These are phyloP conservation scores for Talaromyces albobiverticillius DNA, from an alignment of 2,329 filamentous ascomycete genomes.

Conservation along the genomic window DNA sequence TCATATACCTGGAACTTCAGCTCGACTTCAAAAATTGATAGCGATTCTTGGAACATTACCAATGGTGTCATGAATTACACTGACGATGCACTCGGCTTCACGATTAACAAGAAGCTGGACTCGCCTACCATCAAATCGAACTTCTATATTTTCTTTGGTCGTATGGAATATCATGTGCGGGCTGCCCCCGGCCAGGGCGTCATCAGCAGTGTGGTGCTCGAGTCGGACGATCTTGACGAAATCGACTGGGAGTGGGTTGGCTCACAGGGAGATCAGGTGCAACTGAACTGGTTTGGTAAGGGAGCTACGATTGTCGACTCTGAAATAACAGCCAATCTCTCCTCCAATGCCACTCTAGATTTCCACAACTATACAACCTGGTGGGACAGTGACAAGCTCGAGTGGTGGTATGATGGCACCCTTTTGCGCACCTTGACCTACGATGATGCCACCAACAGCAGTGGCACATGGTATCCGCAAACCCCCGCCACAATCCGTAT, in stretches of 20 bases:
- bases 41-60: conserved; percentile 63
- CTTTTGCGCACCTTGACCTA: conserved; percentile 61
- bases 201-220: conserved; percentile 76
- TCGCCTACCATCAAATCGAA: conserved; percentile 75
- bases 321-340: conserved; percentile 68
- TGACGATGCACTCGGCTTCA: conserved; percentile 66
- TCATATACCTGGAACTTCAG: conserved; percentile 65
- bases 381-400: conserved; percentile 63
- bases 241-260: conserved; percentile 65
- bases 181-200: conserved; percentile 72
- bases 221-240: conserved; percentile 82
- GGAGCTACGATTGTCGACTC: conserved; percentile 79
- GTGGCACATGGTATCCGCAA: conserved; percentile 63
- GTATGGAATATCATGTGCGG: conserved; percentile 74
- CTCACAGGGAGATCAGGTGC: conserved; percentile 45
- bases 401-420: conserved; percentile 64
- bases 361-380: conserved; percentile 56
- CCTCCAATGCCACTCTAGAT: conserved; percentile 51
- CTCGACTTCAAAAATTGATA: conserved; percentile 47
- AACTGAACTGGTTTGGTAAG: conserved; percentile 96
- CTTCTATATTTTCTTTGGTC: conserved; percentile 85
- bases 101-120: conserved; percentile 66
- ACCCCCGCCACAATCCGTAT: conserved; percentile 70
- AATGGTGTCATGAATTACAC: conserved; percentile 64
- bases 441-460: conserved; percentile 54